A percentile compares a stretch with the other conserved stretches of the same genome.
These are phyloP conservation scores for Penicillium malachiteum DNA, from an alignment of 495 filamentous ascomycete species.

Conservation along the genomic window DNA sequence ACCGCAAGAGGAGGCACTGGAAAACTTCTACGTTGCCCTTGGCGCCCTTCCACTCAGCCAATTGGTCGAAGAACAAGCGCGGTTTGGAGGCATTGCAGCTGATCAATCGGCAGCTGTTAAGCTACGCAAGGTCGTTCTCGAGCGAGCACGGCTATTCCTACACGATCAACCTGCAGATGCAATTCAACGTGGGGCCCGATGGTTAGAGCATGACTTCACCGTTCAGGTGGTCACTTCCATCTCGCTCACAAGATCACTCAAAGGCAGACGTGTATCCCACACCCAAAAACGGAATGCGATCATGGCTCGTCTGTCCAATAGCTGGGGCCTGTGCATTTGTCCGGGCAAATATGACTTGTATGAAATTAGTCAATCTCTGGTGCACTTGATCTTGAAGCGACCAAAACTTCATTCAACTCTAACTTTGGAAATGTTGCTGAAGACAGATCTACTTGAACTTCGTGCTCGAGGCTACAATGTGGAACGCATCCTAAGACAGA, in stretches of 20 bases:
- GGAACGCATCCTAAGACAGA: constrained; percentile 80
- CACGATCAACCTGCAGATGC: constrained; percentile 66
- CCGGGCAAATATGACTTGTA: constrained; percentile 69
- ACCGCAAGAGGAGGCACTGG: constrained; percentile 82
- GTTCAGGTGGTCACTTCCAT: constrained; percentile 77
- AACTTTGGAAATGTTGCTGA: constrained; percentile 83
- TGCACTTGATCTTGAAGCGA: constrained; percentile 73
- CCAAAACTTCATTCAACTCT: constrained; percentile 82
- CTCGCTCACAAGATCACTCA: constrained; percentile 69
- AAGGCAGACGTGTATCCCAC: constrained; percentile 62
- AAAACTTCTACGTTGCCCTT: constrained; percentile 71
- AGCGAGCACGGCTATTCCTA: constrained; percentile 84
- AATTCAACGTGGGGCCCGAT: constrained; percentile 78
- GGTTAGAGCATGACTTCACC: constrained; percentile 82
- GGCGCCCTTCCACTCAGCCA: constrained; percentile 44
- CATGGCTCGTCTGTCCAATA: constrained; percentile 48
- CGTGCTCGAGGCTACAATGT: constrained; percentile 90
- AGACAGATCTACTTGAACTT: constrained; percentile 73
- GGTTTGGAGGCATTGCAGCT: constrained; percentile 45
- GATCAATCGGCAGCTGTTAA: constrained; percentile 56
- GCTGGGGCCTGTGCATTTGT: constrained; percentile 58
- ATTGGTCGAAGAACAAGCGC: constrained; percentile 47
- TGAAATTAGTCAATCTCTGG: constrained; percentile 82
- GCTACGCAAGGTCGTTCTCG: constrained; percentile 75
- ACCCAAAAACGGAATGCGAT: constrained; percentile 69